phyloP scores from a whole-genome alignment of 805 yeast genomes.

The Cyberlindnera nakhonratchasimensis region DNA sequence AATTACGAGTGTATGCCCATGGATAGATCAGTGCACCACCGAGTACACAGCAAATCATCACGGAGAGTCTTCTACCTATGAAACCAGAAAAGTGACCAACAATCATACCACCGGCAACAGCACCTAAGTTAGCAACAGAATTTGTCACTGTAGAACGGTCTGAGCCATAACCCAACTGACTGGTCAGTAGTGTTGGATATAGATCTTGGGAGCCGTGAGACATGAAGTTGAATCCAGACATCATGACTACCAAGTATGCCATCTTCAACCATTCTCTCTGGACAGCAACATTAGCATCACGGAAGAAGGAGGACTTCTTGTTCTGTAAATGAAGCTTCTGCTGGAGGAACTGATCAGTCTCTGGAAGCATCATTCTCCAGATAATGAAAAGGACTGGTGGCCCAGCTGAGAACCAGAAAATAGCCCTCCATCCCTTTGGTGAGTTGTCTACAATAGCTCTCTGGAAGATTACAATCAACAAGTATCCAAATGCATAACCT shows the following conservation, averaged over 20 bases:
- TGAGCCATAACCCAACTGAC: slow-evolving; percentile 40
- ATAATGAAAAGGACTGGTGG: slow-evolving; percentile 39
- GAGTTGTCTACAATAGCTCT: slow-evolving; percentile 53
- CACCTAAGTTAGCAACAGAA: slow-evolving; percentile 57
- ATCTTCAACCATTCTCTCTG: slow-evolving; percentile 12
- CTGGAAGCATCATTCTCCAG: slow-evolving; percentile 45
- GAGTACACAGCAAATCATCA: slow-evolving; percentile 46
- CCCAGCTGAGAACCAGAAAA: slow-evolving; percentile 71
- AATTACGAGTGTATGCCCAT: slow-evolving; percentile 16
- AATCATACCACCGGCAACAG: slow-evolving; percentile 51
- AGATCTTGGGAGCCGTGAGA: slow-evolving; percentile 65
- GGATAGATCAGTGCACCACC: slow-evolving; percentile 66
- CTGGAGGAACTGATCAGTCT: slow-evolving; percentile 49
- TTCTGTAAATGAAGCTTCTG: slow-evolving; percentile 36
- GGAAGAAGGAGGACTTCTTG: slow-evolving; percentile 32
- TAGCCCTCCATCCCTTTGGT: slow-evolving; percentile 48
- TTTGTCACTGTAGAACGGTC: slow-evolving; percentile 52
- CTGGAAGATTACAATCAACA: slow-evolving; percentile 60
- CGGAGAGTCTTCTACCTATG: slow-evolving; percentile 52
- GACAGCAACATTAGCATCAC: slow-evolving; percentile 33
- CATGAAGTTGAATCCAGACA: slow-evolving; percentile 63
- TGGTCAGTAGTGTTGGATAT: slow-evolving; percentile 51
- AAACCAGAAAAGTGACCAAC: slow-evolving; percentile 55
- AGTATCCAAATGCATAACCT: slow-evolving; percentile 73
- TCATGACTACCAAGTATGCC: slow-evolving; percentile 51